Base-by-base conservation (phyloP, 2,329 filamentous ascomycete genomes). In the Aspergillus brunneoviolaceus region DNA sequence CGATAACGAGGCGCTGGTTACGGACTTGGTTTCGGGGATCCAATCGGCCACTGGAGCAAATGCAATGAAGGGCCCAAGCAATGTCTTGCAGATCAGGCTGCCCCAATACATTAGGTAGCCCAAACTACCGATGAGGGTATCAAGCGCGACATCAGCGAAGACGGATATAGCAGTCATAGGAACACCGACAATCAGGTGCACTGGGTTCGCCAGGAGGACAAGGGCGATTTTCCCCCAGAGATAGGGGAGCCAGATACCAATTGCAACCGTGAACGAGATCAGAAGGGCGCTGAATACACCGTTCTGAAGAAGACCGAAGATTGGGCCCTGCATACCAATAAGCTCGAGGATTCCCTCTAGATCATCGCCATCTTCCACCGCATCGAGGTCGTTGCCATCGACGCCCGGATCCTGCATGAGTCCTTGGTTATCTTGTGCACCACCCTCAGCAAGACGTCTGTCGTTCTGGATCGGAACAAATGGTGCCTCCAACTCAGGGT, bases 321-420 rank as follows among this genome's bases (percentile, higher is more conserved):
- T 82, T 0, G 95, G 95, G 0, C 95, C 95, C 70, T 96, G 91
- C 90, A 99, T 96, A 42, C 95, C 95, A 60, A 99, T 89, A 16
- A 99, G 85, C 74, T 99, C 95, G 81, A 99, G 87, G 55, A 99
- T 91, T 0, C 95, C 95, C 73, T 99, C 95, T 16, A 99, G 87
- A 71, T 99, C 95, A 76, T 99, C 95, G 10, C 90, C 90, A 66
- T 97, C 90, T 49, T 83, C 81, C 16, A 79, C 74, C n/a, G 77
- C 80, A 65, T 84, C 81, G 51, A 74, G 79, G 62, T 88, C 85
- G 50, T 87, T 85, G 12, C 79, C 70, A 68, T 96, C 91, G 39
- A 94, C 23, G 19, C 67, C 89, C 55, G 86, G 86, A 23, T 85
- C 80, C 1, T 85, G 84, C 11, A 63, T 65, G n/a, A 65, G 49